These are phyloP conservation scores for Cryoendolithus antarcticus DNA, from an alignment of 2,329 filamentous ascomycete genomes.

Conservation along the genomic window DNA sequence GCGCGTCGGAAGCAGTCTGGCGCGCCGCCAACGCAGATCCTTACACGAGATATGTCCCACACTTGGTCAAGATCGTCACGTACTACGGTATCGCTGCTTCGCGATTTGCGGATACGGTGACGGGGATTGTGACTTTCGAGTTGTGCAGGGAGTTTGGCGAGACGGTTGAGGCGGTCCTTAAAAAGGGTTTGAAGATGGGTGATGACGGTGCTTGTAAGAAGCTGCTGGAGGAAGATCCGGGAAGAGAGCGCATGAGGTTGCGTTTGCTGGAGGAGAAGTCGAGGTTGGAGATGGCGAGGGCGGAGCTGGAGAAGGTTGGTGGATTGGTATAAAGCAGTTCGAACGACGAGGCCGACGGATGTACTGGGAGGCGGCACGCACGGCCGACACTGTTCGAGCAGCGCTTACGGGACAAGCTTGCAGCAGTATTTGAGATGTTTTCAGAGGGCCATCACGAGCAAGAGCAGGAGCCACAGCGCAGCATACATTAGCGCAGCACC, in stretches of 20 bases:
- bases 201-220: conserved; percentile 12
- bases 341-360: no score
- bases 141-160: conserved; percentile 10
- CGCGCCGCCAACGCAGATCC: no score
- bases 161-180: conserved; percentile 4
- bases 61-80: conserved; percentile 13
- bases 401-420: no score
- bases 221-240: conserved; percentile 25
- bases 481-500: no score
- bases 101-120: conserved; percentile 48
- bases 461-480: no score
- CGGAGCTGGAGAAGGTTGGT: conserved; percentile 8
- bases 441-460: no score
- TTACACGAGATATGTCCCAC: neutral
- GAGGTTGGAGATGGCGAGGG: conserved; percentile 19
- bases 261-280: conserved; percentile 17
- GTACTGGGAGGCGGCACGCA: no score
- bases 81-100: conserved; percentile 58
- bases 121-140: conserved; percentile 11
- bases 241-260: conserved; percentile 16
- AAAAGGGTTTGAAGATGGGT: conserved; percentile 4
- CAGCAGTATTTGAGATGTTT: no score
- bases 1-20: no score
- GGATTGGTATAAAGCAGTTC: no score
- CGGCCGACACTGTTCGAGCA: no score